Evolutionary conservation across 306 rosid species (phyloP).

Genomic region (Notholithocarpus densiflorus): DNA sequence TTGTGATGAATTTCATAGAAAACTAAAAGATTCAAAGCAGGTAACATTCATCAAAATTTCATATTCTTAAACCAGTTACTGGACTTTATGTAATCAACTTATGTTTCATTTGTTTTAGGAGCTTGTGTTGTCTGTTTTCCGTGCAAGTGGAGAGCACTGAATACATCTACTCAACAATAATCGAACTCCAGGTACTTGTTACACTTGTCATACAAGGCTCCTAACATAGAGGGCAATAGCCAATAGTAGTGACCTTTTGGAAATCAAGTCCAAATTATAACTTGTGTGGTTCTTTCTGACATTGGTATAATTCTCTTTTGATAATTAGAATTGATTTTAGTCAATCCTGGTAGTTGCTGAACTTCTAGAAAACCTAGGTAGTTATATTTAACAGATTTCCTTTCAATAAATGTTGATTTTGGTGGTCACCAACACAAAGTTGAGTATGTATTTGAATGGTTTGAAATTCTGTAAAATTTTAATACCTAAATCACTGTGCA

Average conservation of each 20-base stretch:
- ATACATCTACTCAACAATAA: too few relatives aligned
- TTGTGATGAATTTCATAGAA: constrained; percentile 46
- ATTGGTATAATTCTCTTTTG: neutral
- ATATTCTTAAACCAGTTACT: constrained; percentile 8
- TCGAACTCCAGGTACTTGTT: too few relatives aligned
- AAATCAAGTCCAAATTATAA: too few relatives aligned
- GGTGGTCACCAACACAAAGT: neutral
- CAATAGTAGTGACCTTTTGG: too few relatives aligned
- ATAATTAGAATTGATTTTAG: neutral
- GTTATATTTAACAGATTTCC: neutral
- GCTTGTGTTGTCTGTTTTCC: constrained; percentile 46
- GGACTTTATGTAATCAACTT: constrained; percentile 19
- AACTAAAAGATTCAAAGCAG: constrained; percentile 78
- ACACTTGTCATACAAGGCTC: too few relatives aligned
- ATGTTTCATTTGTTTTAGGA: constrained; percentile 45
- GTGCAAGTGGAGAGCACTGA: too few relatives aligned
- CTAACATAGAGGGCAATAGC: too few relatives aligned
- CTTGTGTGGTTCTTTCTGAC: too few relatives aligned
- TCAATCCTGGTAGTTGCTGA: neutral
- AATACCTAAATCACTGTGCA: neutral
- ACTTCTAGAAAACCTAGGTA: neutral
- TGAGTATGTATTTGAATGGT: neutral
- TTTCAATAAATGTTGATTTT: neutral
- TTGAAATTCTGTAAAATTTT: neutral
- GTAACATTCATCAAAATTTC: constrained; percentile 37